Conservation (phyloP, 2,329 filamentous ascomycete species). For the Fusarium penzigii region DNA sequence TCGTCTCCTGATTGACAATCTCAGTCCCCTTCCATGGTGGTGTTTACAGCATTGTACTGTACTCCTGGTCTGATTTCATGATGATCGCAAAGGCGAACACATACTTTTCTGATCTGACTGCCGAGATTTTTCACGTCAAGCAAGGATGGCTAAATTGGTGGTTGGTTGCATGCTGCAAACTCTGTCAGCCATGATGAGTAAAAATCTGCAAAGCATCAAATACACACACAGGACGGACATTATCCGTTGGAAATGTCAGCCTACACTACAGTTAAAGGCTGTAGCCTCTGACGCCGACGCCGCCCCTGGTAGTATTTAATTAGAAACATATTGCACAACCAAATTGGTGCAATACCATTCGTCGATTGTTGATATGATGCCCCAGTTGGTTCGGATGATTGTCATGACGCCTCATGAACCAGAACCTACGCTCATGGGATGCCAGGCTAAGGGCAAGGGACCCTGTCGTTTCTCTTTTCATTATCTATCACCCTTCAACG, state of each 20-base stretch:
- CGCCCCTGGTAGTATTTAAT: constrained; percentile 17
- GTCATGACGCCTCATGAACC: neutral
- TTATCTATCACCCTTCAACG: constrained; percentile 7
- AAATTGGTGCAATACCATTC: neutral
- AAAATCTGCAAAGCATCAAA: no score
- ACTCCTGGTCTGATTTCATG: neutral
- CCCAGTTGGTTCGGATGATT: neutral
- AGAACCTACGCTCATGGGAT: constrained; percentile 1
- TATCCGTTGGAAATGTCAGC: neutral
- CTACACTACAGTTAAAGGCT: neutral
- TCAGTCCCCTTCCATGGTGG: neutral
- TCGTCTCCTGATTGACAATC: constrained; percentile 18
- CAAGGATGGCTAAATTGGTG: neutral
- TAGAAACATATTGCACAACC: constrained; percentile 9
- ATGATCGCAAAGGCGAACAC: neutral
- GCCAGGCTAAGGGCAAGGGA: neutral
- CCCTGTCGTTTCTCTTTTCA: neutral
- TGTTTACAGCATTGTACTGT: no score
- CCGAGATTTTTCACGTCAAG: neutral
- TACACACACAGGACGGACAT: neutral
- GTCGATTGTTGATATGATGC: neutral
- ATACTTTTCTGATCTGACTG: neutral
- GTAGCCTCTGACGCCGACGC: constrained; percentile 8
- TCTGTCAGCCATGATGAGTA: no score
- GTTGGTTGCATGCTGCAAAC: neutral